phyloP scores from a whole-genome alignment of 805 yeast species.

The Spathaspora boniae region DNA sequence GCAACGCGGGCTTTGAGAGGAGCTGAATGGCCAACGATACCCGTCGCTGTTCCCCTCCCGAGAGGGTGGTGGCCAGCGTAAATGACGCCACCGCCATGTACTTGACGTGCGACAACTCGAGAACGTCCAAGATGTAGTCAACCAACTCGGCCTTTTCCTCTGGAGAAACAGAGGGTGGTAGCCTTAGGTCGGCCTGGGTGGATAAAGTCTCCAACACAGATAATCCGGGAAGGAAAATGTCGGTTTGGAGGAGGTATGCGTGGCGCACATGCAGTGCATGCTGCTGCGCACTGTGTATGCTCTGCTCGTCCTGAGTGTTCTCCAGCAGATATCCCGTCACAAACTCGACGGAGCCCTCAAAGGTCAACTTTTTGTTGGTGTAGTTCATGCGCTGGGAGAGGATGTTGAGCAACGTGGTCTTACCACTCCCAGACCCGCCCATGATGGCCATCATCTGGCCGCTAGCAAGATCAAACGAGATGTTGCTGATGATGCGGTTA shows the following conservation, averaged over 20 bases:
- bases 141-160: constrained; percentile 49
- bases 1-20: constrained; percentile 68
- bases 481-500: constrained; percentile 37
- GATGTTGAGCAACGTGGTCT: constrained; percentile 73
- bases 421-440: constrained; percentile 89
- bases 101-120: constrained; percentile 64
- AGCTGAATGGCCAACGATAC: constrained; percentile 76
- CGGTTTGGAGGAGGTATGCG: constrained; percentile 77
- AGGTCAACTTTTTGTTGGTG: constrained; percentile 35
- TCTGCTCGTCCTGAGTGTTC: constrained; percentile 7
- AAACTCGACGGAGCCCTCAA: constrained; percentile 42
- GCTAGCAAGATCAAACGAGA: constrained; percentile 57
- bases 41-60: constrained; percentile 84
- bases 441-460: constrained; percentile 73
- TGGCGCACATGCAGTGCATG: constrained; percentile 20
- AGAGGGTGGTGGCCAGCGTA: constrained; percentile 51
- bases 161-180: constrained; percentile 45
- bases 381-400: constrained; percentile 50
- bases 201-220: constrained; percentile 68
- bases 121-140: constrained; percentile 54
- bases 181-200: constrained; percentile 68
- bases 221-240: constrained; percentile 64
- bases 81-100: constrained; percentile 53
- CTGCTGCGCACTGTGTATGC: too few species aligned
- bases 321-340: too few species aligned